Evolutionary conservation across 768 basidiomycete species (phyloP).

Genomic region (Candolleomyces eurysporus): DNA sequence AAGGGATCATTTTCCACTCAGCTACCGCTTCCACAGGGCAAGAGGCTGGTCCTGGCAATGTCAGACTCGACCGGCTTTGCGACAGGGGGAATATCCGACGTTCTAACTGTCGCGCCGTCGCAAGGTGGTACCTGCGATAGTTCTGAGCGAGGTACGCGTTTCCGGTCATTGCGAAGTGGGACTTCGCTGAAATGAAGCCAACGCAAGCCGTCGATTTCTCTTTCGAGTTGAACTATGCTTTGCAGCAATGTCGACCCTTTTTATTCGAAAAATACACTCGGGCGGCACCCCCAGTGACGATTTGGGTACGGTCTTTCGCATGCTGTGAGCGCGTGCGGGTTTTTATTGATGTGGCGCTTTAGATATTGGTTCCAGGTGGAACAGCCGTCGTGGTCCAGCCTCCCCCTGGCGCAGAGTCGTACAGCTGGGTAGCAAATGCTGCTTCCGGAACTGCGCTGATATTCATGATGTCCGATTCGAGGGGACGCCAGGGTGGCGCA

Average conservation of each 20-base stretch:
- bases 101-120: slow-evolving; percentile 49
- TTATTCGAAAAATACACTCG: slow-evolving; percentile 40
- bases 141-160: slow-evolving; percentile 32
- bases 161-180: background rate
- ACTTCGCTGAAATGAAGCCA: background rate
- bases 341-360: background rate
- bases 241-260: slow-evolving; percentile 60
- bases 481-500: slow-evolving; percentile 54
- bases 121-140: slow-evolving; percentile 52
- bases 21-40: slow-evolving; percentile 38
- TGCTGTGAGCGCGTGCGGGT: background rate
- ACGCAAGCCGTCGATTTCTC: slow-evolving; percentile 38
- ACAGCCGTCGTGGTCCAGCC: slow-evolving; percentile 44
- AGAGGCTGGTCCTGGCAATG: slow-evolving; percentile 57
- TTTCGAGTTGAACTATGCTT: slow-evolving; percentile 48
- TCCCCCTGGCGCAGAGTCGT: slow-evolving; percentile 36
- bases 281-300: slow-evolving; percentile 54
- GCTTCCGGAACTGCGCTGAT: slow-evolving; percentile 56
- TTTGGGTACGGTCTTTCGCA: slow-evolving; percentile 37
- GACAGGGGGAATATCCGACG: slow-evolving; percentile 54
- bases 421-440: slow-evolving; percentile 57
- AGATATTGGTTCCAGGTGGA: slow-evolving; percentile 69
- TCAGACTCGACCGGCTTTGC: slow-evolving; percentile 71
- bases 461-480: slow-evolving; percentile 53
- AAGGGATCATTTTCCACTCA: slow-evolving; percentile 50